phyloP scores from a whole-genome alignment of 805 yeast species.

The Phaffomyces antillensis region DNA sequence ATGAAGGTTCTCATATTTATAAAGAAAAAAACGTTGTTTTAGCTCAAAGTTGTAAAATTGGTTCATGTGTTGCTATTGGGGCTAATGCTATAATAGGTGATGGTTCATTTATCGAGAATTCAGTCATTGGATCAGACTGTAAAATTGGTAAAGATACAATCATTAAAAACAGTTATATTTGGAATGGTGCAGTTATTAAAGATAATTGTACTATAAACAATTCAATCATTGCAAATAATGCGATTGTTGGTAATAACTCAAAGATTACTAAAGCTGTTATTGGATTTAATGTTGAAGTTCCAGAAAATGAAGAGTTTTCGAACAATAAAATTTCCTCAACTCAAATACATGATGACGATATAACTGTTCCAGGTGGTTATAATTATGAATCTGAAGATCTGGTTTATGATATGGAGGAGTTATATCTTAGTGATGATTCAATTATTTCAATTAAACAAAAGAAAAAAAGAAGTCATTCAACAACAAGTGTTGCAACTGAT shows the following conservation, averaged over 20 bases:
- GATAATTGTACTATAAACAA: constrained; percentile 53
- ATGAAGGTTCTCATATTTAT: constrained; percentile 81
- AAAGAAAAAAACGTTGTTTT: constrained; percentile 83
- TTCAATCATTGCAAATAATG: constrained; percentile 65
- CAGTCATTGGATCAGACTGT: constrained; percentile 84
- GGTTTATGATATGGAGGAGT: constrained; percentile 39
- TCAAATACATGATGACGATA: constrained; percentile 14
- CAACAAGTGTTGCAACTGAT: constrained; percentile 39
- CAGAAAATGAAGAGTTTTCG: constrained; percentile 18
- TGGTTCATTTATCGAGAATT: constrained; percentile 53
- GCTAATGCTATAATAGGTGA: constrained; percentile 70
- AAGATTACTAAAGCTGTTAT: constrained; percentile 63
- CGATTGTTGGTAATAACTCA: constrained; percentile 46
- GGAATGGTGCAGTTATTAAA: constrained; percentile 75
- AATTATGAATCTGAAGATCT: constrained; percentile 32
- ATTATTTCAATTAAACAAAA: constrained; percentile 42
- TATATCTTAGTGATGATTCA: constrained; percentile 52
- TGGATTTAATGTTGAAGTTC: constrained; percentile 69
- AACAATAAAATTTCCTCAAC: constrained; percentile 7
- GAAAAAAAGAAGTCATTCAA: constrained; percentile 37
- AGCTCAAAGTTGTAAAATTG: constrained; percentile 88
- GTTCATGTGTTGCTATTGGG: constrained; percentile 78
- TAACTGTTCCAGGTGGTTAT: constrained; percentile 23
- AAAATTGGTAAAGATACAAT: constrained; percentile 70
- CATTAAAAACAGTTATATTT: constrained; percentile 71